A percentile compares a stretch with the other conserved stretches of the same genome.
phyloP scores from a whole-genome alignment of 2,329 filamentous ascomycete genomes.

The Diatrype stigma region DNA sequence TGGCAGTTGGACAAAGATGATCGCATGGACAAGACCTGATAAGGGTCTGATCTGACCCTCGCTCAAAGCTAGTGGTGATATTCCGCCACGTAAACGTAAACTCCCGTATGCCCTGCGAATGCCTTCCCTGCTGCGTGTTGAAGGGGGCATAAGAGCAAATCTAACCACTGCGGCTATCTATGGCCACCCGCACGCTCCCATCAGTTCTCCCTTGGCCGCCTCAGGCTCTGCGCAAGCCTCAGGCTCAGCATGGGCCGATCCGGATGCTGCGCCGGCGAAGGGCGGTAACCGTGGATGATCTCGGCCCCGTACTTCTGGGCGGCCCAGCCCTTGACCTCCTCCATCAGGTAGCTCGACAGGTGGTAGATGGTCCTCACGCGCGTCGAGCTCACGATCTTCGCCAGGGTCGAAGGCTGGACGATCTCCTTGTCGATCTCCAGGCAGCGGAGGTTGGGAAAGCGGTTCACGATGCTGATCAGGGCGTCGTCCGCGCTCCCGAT shows the following conservation, averaged over 20 bases:
- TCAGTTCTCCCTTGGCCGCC: background rate
- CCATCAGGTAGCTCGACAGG: background rate
- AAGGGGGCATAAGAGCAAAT: no score
- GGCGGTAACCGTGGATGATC: slow-evolving; percentile 7
- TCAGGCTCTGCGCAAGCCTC: background rate
- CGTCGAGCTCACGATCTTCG: slow-evolving; percentile 10
- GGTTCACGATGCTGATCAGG: slow-evolving; percentile 11
- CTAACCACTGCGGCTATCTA: no score
- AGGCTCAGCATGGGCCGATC: background rate
- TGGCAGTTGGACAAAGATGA: no score
- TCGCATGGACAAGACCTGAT: no score
- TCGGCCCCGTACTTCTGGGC: slow-evolving; percentile 9
- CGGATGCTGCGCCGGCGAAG: background rate
- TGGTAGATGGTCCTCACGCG: slow-evolving; percentile 21
- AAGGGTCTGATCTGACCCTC: no score
- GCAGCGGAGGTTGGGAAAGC: slow-evolving; percentile 21
- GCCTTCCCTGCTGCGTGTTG: no score
- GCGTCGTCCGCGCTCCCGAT: slow-evolving; percentile 9
- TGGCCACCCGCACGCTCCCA: background rate
- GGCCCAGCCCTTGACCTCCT: slow-evolving; percentile 19
- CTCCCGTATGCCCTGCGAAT: no score
- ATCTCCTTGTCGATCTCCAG: slow-evolving; percentile 19
- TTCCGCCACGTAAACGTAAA: no score
- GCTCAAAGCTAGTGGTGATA: no score
- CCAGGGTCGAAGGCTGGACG: slow-evolving; percentile 15